Evolutionary conservation across 2,329 filamentous ascomycete species (phyloP), one percentile per base, ranked within the genome.

Genomic region (Alternaria dauci): DNA sequence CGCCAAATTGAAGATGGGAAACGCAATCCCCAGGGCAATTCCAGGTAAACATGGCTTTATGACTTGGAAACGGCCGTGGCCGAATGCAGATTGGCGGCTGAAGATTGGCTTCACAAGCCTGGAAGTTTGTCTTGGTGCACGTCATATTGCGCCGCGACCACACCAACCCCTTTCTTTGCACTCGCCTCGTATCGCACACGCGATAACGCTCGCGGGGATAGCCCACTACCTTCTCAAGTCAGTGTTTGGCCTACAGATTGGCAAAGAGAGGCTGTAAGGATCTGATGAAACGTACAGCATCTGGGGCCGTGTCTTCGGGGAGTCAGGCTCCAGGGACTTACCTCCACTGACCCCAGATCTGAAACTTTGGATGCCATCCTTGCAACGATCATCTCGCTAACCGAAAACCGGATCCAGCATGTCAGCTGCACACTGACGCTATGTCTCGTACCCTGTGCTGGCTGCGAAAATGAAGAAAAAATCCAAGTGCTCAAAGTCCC

Each of bases 1-100:
- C 23, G 44, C 55, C 43, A 53, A 39, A 61, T 56, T 30, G 61
- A 59, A 61, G 57, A 61, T 44, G 53, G 53, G 30, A 38, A 16
- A 46, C 50, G 58, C 32, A 50, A 56, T 39, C 39, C 61, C 46
- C 46, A 63, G 50, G 41, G 54, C 58, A 46, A 18, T 62, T 59
- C 59, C 63, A 54, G 65, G 60, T 57, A 55, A 66, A 66, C 65
- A 70, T 70, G 65, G 41, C 59, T 70, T 69, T 70, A 65, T 60
- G 62, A 54, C 43, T 60, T 61, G 62, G 42, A 62, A 51, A 55
- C 55, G 59, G 54, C 62, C 39, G 51, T 56, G 55, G 58, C 63
- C 63, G 55, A 52, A 59, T 62, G 43, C 47, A 56, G 58, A 57
- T 55, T 59, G 55, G 61, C 46, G 58, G 59, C 61, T 63, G 52